These are phyloP conservation scores for Candida alai DNA, from an alignment of 805 yeast species.

Conservation along the genomic window DNA sequence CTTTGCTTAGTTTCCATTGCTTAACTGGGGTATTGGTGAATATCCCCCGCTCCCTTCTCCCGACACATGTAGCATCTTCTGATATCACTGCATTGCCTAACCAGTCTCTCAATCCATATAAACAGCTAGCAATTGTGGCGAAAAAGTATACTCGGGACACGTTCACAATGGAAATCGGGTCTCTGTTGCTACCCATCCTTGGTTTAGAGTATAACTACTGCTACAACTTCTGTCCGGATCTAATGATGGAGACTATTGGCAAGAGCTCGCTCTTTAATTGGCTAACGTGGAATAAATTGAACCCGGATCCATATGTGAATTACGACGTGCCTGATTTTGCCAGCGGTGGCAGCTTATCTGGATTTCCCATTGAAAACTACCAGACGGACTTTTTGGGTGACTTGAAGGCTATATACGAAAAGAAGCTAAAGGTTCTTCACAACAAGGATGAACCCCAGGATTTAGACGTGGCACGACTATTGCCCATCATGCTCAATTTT, in stretches of 20 bases:
- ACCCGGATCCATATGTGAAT: slow-evolving; percentile 16
- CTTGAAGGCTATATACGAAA: slow-evolving; percentile 3
- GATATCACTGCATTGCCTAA: slow-evolving; percentile 24
- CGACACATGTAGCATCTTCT: slow-evolving; percentile 18
- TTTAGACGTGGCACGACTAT: slow-evolving; percentile 15
- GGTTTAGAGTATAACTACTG: slow-evolving; percentile 20
- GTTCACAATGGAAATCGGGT: slow-evolving; percentile 13
- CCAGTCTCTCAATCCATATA: slow-evolving; percentile 21
- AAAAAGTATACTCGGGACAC: slow-evolving; percentile 2
- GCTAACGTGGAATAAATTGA: slow-evolving; percentile 26
- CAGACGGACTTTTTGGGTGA: slow-evolving; percentile 7
- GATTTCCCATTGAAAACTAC: slow-evolving; percentile 2
- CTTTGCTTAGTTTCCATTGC: slow-evolving; percentile 21
- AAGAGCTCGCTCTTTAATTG: slow-evolving; percentile 30
- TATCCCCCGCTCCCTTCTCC: slow-evolving; percentile 20
- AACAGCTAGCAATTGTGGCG: slow-evolving; percentile 7
- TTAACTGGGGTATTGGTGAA: slow-evolving; percentile 22
- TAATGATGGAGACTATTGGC: slow-evolving; percentile 17
- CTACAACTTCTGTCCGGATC: slow-evolving; percentile 18
- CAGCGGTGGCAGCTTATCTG: slow-evolving; percentile 12
- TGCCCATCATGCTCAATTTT: slow-evolving; percentile 16
- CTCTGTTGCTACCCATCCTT: slow-evolving; percentile 20
- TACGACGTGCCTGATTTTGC: slow-evolving; percentile 15
- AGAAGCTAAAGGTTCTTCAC: not conserved
- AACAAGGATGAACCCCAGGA: slow-evolving; percentile 10